These are phyloP conservation scores for Carex scoparia DNA, from an alignment of 176 grass and related monocot genomes.

Conservation along the genomic window DNA sequence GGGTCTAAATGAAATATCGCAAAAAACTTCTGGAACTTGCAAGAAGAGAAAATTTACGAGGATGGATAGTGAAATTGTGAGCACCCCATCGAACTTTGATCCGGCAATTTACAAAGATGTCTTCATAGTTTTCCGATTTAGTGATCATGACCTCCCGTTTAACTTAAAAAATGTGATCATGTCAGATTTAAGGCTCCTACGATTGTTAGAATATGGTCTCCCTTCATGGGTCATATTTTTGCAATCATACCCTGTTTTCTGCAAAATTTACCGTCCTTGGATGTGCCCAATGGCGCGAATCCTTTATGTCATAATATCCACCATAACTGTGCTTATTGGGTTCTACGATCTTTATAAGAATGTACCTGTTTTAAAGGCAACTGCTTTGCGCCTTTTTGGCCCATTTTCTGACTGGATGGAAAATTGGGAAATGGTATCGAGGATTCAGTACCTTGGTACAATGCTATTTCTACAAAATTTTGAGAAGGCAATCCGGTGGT, in stretches of 20 bases:
- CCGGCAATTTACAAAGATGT: constrained; percentile 50
- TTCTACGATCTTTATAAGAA: constrained; percentile 99
- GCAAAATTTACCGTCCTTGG: constrained; percentile 73
- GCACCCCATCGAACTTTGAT: constrained; percentile 17
- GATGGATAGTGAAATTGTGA: constrained; percentile 15
- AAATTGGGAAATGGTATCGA: constrained; percentile 79
- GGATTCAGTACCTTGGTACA: constrained; percentile 83
- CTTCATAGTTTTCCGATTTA: constrained; percentile 51
- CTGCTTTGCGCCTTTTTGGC: constrained; percentile 59
- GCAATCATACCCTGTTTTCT: constrained; percentile 80
- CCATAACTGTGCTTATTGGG: constrained; percentile 66
- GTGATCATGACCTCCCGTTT: constrained; percentile 49
- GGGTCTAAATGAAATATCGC: not conserved
- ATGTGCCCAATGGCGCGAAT: constrained; percentile 61
- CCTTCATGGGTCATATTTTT: constrained; percentile 89
- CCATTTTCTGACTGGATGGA: constrained; percentile 84
- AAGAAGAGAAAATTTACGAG: constrained; percentile 7
- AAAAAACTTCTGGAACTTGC: not conserved
- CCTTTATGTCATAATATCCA: constrained; percentile 52
- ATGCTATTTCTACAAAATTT: constrained; percentile 84
- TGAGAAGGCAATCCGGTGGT: constrained; percentile 34
- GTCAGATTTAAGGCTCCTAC: constrained; percentile 68
- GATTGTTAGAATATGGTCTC: constrained; percentile 70
- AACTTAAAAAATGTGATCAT: constrained; percentile 64
- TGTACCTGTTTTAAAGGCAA: constrained; percentile 67